A percentile compares a stretch with the other conserved stretches of the same genome.
Conservation (phyloP, 2,329 filamentous ascomycete species). For the Aureobasidium sp. region DNA sequence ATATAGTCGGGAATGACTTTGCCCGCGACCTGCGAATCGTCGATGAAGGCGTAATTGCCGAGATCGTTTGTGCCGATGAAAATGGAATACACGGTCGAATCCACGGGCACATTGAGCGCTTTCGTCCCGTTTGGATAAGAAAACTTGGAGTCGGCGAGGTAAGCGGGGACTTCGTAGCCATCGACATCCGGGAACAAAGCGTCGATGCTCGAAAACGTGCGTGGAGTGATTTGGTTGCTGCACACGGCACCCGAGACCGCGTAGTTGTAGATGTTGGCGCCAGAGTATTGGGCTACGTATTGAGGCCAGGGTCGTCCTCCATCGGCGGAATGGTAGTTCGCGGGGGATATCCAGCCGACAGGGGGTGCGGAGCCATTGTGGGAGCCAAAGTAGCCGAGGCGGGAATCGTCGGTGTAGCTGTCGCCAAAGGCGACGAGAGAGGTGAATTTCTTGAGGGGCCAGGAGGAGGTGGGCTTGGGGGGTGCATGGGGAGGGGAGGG, state of each 20-base stretch:
- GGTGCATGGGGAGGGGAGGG: slow-evolving; percentile 1
- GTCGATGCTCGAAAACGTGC: slow-evolving; percentile 46
- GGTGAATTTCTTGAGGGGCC: slow-evolving; percentile 46
- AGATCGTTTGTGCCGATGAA: slow-evolving; percentile 82
- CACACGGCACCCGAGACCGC: slow-evolving; percentile 67
- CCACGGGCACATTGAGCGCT: slow-evolving; percentile 39
- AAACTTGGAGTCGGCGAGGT: slow-evolving; percentile 37
- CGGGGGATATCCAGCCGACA: slow-evolving; percentile 48
- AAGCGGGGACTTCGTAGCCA: slow-evolving; percentile 42
- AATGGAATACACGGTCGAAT: slow-evolving; percentile 64
- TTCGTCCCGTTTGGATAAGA: slow-evolving; percentile 32
- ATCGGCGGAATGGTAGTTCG: slow-evolving; percentile 45
- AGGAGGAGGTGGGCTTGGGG: slow-evolving; percentile 19
- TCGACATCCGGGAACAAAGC: slow-evolving; percentile 51
- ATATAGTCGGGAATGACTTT: slow-evolving; percentile 59
- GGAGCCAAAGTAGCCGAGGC: slow-evolving; percentile 55
- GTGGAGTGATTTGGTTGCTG: slow-evolving; percentile 59
- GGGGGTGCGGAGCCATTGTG: slow-evolving; percentile 57
- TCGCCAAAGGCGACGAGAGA: slow-evolving; percentile 66
- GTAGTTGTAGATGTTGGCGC: slow-evolving; percentile 56
- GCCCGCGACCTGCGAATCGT: slow-evolving; percentile 52
- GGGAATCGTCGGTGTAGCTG: slow-evolving; percentile 68
- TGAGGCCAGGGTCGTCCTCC: slow-evolving; percentile 65
- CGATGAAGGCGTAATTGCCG: slow-evolving; percentile 58
- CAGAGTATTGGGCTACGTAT: slow-evolving; percentile 55